Evolutionary conservation across 1,284 basidiomycete genomes (phyloP), one percentile per base, ranked within the genome.

Genomic region (Apiotrichum porosum): DNA sequence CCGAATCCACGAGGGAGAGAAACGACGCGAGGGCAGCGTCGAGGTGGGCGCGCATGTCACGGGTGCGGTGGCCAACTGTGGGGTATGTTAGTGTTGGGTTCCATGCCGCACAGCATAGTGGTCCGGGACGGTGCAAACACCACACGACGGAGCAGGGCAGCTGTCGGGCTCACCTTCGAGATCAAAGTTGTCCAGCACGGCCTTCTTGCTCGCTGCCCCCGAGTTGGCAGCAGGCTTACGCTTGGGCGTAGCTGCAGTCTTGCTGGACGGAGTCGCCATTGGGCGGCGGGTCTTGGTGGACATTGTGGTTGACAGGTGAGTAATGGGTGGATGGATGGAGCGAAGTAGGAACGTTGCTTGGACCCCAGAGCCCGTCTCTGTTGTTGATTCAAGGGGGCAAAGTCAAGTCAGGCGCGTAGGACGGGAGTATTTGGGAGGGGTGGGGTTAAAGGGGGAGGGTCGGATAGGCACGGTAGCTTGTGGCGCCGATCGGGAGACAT

Each of bases 121-220:
- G n/a, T n/a, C n/a, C n/a, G n/a, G n/a, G n/a, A n/a, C n/a, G n/a
- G n/a, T n/a, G n/a, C n/a, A n/a, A n/a, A n/a, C n/a, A n/a, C n/a
- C n/a, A n/a, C n/a, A n/a, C n/a, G 26, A 28, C 8, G 26, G 26
- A 28, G 26, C 12, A 12, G 26, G 26, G 13, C 42, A 22, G 12
- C 10, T 9, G 61, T n/a, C n/a, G n/a, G n/a, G n/a, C 70, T 34
- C 46, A 73, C 73, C 64, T 55, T 75, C 73, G 2, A 73, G 58
- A 52, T 75, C 73, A 47, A 72, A 71, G 57, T 73, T 73, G 24
- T 72, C 70, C 28, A 75, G 51, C 31, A 72, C 43, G 2, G 59
- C 61, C 49, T 70, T 57, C 49, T 52, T 21, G 41, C 24, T 28
- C n/a, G 21, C n/a, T n/a, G n/a, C 36, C 8, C 13, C 57, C 40